Base-by-base conservation (phyloP, 2,329 filamentous ascomycete species). In the Coleophoma eucalyptorum region DNA sequence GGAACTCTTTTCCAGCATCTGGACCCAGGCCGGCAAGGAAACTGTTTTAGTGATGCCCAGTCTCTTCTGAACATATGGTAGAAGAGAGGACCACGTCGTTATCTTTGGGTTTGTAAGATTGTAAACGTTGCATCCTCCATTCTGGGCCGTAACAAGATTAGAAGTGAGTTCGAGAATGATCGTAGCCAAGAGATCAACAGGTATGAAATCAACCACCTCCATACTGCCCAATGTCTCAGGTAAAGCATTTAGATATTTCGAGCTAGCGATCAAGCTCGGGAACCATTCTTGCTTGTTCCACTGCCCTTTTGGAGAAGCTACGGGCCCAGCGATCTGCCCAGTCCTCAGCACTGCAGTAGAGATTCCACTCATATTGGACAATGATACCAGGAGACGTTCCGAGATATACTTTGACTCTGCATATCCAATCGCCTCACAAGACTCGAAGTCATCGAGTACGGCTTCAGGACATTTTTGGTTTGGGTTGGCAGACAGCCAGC, bases 281-380 rank as follows among this genome's bases (percentile, higher is more conserved):
- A 75, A 63, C 58, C 71, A 74, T 58, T 76, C 73, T 3, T 63
- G 58, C 4, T 61, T 60, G 42, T 71, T 74, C 72, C 72, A 75
- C 3, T 63, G 35, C 1, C 68, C 69, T 19, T 42, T 18, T 16
- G 58, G 43, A 1, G 68, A 67, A 2, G 57, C 60, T 20, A 71
- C 59, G 52, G 71, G 69, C 1, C 69, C 69, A 1, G 20, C 43
- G 33, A 45, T 45, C 18, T 45, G 43, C n/a, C 43, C 43, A 15
- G 33, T 31, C 16, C 43, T 20, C 13, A 16, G 33, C 15, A 45
- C 31, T 11, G 15, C 18, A 6, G 26, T 13, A 6, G 11, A 16
- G 20, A 33, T 18, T 13, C 43, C 20, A 26, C 20, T 13, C 15
- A 7, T 8, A 15, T 2, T 6, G 11, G 43, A 12, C 1, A 31